Percentiles rank a stretch among this genome's conserved stretches.
These are phyloP conservation scores for Limnanthes douglasii DNA, from an alignment of 345 rosid species.

Conservation along the genomic window DNA sequence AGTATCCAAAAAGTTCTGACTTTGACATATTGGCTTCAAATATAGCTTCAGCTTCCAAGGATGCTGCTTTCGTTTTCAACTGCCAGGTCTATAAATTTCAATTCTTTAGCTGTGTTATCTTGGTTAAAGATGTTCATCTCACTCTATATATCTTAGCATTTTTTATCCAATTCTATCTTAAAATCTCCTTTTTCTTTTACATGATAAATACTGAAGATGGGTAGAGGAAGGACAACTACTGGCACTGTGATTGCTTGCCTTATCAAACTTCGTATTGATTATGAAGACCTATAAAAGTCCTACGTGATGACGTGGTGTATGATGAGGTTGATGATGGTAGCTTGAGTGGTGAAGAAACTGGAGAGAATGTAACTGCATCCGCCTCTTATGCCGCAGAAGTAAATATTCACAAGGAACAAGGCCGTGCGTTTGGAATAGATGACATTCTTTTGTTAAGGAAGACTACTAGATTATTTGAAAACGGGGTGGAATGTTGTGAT, in stretches of 20 bases:
- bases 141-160: too few species aligned
- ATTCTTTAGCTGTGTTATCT: too few species aligned
- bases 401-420: constrained; percentile 29
- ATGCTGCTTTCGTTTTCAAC: constrained; percentile 90
- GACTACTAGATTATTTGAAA: constrained; percentile 85
- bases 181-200: constrained; percentile 5
- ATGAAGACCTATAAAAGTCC: constrained; percentile 70
- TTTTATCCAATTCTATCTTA: too few species aligned
- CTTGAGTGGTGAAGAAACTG: constrained; percentile 79
- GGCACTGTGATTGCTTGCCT: constrained; percentile 99
- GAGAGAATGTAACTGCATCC: constrained; percentile 24
- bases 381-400: constrained; percentile 16
- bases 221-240: constrained; percentile 99
- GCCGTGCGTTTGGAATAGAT: constrained; percentile 76
- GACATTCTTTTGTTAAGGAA: constrained; percentile 78
- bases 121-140: too few species aligned
- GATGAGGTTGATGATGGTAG: constrained; percentile 68
- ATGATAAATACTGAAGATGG: constrained; percentile 48
- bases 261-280: constrained; percentile 69
- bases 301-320: constrained; percentile 33
- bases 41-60: constrained; percentile 81
- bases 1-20: constrained; percentile 91
- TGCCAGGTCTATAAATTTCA: constrained; percentile 97
- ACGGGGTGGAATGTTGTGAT: constrained; percentile 84
- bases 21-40: constrained; percentile 63